phyloP scores from a whole-genome alignment of 116 monocot species.

The Posidonia oceanica region DNA sequence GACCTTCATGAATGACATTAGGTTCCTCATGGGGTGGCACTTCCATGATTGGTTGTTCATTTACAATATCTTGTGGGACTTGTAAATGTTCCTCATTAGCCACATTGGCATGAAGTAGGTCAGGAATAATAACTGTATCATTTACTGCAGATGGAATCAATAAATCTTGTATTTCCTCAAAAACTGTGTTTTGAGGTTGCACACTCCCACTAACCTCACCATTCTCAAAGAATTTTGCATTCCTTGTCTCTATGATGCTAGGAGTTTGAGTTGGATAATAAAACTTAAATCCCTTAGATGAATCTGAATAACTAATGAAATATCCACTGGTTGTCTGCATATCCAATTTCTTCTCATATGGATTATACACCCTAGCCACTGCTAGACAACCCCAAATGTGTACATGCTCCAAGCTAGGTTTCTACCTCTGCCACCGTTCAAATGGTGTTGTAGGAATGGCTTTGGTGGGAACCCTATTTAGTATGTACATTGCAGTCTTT shows the following conservation, averaged over 20 bases:
- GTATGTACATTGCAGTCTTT: constrained; percentile 2
- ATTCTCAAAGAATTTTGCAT: constrained; percentile 12
- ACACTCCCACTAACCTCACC: constrained; percentile 3
- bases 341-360: constrained; percentile 10
- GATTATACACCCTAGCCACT: constrained; percentile 4
- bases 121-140: background rate
- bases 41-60: background rate
- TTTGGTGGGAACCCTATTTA: constrained; percentile 9
- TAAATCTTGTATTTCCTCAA: constrained; percentile 9
- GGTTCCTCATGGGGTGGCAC: background rate
- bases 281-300: constrained; percentile 14
- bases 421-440: background rate
- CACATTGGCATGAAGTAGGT: background rate
- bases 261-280: constrained; percentile 1
- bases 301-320: constrained; percentile 12
- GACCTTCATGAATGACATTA: background rate
- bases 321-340: background rate
- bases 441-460: constrained; percentile 1
- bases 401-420: constrained; percentile 4
- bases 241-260: constrained; percentile 9
- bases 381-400: constrained; percentile 16
- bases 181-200: background rate
- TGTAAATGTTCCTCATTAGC: background rate
- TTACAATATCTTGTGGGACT: background rate
- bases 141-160: background rate